Conservation (phyloP, 768 basidiomycete genomes). For the Serendipita vermifera region DNA sequence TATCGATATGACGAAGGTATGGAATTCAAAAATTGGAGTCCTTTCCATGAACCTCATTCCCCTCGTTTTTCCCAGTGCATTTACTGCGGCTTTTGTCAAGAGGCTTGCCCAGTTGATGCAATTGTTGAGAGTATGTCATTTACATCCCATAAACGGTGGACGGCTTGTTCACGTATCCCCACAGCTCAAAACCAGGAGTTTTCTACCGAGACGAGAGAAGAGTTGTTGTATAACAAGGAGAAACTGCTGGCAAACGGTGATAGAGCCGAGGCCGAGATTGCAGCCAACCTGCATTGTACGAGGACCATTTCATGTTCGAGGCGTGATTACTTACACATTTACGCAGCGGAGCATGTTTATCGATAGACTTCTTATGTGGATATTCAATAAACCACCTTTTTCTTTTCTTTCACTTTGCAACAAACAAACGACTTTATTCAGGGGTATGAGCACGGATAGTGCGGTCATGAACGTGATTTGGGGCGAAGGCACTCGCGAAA, state of each 20-base stretch:
- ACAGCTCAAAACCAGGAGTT: constrained; percentile 95
- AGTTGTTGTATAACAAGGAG: constrained; percentile 98
- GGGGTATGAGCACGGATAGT: too few species aligned
- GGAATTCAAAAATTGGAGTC: neutral
- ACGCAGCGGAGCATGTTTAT: constrained; percentile 79
- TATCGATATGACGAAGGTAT: constrained; percentile 88
- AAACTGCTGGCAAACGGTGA: constrained; percentile 95
- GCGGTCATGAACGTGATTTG: too few species aligned
- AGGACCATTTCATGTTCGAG: constrained; percentile 17
- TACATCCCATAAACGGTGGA: constrained; percentile 10
- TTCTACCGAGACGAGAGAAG: constrained; percentile 95
- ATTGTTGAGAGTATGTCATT: constrained; percentile 83
- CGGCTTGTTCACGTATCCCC: constrained; percentile 11
- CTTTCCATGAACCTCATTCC: neutral
- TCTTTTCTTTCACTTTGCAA: too few species aligned
- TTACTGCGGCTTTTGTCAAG: constrained; percentile 99
- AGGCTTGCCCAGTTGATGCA: constrained; percentile 98
- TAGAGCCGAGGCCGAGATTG: constrained; percentile 92
- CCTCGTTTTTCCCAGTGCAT: constrained; percentile 50
- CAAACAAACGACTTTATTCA: too few species aligned
- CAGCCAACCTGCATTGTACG: constrained; percentile 77
- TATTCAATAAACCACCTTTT: too few species aligned
- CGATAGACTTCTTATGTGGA: too few species aligned
- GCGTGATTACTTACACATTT: constrained; percentile 18
- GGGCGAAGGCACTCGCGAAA: too few species aligned